These are phyloP conservation scores for Brassica rapa DNA, from an alignment of 345 rosid species.

Conservation along the genomic window DNA sequence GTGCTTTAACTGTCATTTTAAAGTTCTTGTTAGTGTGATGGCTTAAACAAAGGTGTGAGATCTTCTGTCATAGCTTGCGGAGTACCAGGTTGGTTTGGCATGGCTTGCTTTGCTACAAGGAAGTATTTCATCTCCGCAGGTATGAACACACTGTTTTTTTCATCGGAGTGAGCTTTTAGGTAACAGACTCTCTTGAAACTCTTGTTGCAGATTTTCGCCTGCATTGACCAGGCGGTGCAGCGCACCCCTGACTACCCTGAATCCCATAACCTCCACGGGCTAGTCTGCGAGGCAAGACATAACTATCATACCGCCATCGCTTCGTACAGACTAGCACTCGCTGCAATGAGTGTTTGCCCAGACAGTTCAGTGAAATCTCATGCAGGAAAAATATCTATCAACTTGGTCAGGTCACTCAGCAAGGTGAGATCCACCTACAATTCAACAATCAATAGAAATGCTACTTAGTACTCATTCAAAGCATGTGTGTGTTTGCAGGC, in stretches of 20 bases:
- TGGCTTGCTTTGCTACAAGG: constrained; percentile 75
- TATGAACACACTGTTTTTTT: constrained; percentile 29
- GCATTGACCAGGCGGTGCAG: constrained; percentile 87
- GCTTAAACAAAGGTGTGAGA: constrained; percentile 26
- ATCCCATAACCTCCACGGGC: constrained; percentile 84
- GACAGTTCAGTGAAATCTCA: constrained; percentile 46
- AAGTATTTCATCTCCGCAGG: constrained; percentile 81
- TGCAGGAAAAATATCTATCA: constrained; percentile 59
- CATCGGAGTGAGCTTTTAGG: neutral
- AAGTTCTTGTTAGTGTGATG: constrained; percentile 10
- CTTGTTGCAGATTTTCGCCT: constrained; percentile 73
- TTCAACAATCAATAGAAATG: constrained; percentile 44
- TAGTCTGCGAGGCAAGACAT: constrained; percentile 74
- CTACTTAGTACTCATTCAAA: constrained; percentile 8
- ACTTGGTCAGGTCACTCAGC: constrained; percentile 81
- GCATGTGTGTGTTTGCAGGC: constrained; percentile 25
- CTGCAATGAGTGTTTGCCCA: constrained; percentile 49
- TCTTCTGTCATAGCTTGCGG: constrained; percentile 68
- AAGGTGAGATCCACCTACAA: constrained; percentile 49
- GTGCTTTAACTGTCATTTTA: constrained; percentile 9
- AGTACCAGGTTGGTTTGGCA: constrained; percentile 89
- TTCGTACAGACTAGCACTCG: constrained; percentile 67
- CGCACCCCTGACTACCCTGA: constrained; percentile 77
- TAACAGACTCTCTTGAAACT: neutral
- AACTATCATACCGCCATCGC: constrained; percentile 64